Evolutionary conservation across 495 filamentous ascomycete species (phyloP).

Genomic region (Lasiosphaeria ovina): DNA sequence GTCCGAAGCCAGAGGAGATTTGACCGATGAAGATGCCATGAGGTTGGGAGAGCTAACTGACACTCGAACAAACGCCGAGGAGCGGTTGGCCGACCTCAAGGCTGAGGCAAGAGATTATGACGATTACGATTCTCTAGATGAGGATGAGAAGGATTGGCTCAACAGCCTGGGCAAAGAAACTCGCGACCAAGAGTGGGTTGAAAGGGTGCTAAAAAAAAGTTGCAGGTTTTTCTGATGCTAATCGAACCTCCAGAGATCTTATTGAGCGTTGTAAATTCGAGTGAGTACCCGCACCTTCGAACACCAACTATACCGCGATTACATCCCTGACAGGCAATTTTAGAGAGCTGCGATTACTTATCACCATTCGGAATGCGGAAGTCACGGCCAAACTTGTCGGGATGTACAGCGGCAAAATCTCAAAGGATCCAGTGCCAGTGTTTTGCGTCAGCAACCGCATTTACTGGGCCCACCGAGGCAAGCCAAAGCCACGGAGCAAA

Average conservation of each 20-base stretch:
- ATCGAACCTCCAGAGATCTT: background rate
- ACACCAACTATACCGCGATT: too few species aligned
- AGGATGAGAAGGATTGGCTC: too few species aligned
- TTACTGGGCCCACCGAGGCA: constrained; percentile 37
- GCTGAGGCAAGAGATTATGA: too few species aligned
- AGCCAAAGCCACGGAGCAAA: constrained; percentile 9
- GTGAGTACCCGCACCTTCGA: background rate
- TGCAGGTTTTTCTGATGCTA: background rate
- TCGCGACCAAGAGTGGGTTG: background rate
- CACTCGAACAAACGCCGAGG: too few species aligned
- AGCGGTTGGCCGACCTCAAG: too few species aligned
- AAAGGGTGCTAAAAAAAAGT: background rate
- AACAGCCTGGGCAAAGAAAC: too few species aligned
- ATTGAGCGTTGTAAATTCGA: background rate
- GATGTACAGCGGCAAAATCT: constrained; percentile 24
- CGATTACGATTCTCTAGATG: too few species aligned
- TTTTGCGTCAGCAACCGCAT: constrained; percentile 40
- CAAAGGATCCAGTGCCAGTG: constrained; percentile 22
- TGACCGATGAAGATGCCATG: too few species aligned
- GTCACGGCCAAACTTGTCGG: constrained; percentile 24
- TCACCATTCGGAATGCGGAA: constrained; percentile 32
- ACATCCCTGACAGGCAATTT: too few species aligned
- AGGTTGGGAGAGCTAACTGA: too few species aligned
- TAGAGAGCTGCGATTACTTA: constrained; percentile 24
- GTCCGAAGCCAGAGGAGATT: too few species aligned